These are phyloP conservation scores for Lactarius trivialis DNA, from an alignment of 768 basidiomycete genomes.

Conservation along the genomic window DNA sequence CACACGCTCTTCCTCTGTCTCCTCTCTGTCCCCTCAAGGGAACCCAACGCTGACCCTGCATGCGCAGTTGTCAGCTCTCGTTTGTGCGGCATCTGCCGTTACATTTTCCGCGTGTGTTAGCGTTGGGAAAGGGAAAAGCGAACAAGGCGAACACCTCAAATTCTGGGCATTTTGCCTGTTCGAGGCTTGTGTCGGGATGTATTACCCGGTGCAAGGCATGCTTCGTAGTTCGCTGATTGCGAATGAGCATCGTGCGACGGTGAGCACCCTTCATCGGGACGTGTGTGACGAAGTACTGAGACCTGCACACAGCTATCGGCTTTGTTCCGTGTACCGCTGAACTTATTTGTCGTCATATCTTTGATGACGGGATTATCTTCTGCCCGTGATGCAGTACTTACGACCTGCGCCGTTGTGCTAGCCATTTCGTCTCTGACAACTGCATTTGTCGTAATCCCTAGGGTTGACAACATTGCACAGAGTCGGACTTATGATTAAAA, in stretches of 20 bases:
- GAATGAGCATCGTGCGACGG: constrained; percentile 70
- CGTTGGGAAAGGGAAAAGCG: constrained; percentile 23
- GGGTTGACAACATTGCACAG: constrained; percentile 2
- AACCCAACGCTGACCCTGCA: constrained; percentile 50
- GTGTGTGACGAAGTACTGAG: background rate
- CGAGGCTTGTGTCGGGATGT: constrained; percentile 73
- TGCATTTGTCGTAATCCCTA: constrained; percentile 36
- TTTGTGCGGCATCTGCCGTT: constrained; percentile 53
- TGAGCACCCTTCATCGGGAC: constrained; percentile 30
- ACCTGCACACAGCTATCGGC: constrained; percentile 46
- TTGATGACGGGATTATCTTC: constrained; percentile 63
- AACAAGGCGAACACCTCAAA: constrained; percentile 40
- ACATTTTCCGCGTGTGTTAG: constrained; percentile 47
- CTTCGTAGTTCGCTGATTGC: constrained; percentile 57
- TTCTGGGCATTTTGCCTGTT: constrained; percentile 74
- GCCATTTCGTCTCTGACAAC: constrained; percentile 55
- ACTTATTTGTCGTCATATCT: constrained; percentile 64
- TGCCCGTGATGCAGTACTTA: constrained; percentile 54
- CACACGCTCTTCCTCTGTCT: constrained; percentile 10
- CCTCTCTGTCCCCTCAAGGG: constrained; percentile 8
- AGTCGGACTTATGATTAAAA: constrained; percentile 13
- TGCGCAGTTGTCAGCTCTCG: constrained; percentile 57
- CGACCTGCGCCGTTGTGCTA: constrained; percentile 51
- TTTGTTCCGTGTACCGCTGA: constrained; percentile 68
- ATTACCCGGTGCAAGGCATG: constrained; percentile 75